Base-by-base conservation (phyloP, 208 protist species). In the Trypanosoma vivax region DNA sequence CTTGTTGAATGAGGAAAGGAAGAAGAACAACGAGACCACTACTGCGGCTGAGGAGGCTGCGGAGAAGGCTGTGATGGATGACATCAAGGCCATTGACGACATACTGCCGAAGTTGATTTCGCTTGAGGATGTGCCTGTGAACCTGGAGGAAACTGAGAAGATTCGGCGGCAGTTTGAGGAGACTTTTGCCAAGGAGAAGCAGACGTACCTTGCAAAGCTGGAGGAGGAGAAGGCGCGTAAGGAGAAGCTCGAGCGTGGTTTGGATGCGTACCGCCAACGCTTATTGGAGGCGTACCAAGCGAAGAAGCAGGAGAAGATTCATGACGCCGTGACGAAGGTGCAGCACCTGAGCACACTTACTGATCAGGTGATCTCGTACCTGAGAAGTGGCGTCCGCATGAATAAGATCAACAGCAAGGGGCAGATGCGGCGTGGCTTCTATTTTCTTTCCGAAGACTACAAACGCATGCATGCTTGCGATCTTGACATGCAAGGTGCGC, bases 401-500 rank as follows among this genome's bases (percentile, higher is more conserved):
- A 87, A 66, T n/a, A 94, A 96, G 67, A 79, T 94, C 23, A 88
- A 79, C 28, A 82, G 81, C 58, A 86, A 83, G 39, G 82, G 68
- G 37, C 60, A 85, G 54, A 51, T 84, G 40, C 74, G 79, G 40
- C 65, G 72, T 33, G 82, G 85, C 41, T 92, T 90, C 57, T 92
- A 89, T 61, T 96, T 92, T 57, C 50, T 96, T 47, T 95, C 88
- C 33, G 83, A 94, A 4, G 83, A 94, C 66, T 67, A 68, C 54
- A 89, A 84, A 58, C 71, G 77, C 58, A 92, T 96, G 53, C 83
- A 88, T 52, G 86, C 85, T 3, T 94, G 81, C 48, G 89, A 96
- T 41, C 60, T 96, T n/a, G 84, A 93, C 64, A 61, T 73, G 51
- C 64, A 76, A 23, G 85, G 82, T 11, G 27, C 51, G 2, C 83